Evolutionary conservation across 2,329 filamentous ascomycete genomes (phyloP).

Genomic region (Didymella pomorum): DNA sequence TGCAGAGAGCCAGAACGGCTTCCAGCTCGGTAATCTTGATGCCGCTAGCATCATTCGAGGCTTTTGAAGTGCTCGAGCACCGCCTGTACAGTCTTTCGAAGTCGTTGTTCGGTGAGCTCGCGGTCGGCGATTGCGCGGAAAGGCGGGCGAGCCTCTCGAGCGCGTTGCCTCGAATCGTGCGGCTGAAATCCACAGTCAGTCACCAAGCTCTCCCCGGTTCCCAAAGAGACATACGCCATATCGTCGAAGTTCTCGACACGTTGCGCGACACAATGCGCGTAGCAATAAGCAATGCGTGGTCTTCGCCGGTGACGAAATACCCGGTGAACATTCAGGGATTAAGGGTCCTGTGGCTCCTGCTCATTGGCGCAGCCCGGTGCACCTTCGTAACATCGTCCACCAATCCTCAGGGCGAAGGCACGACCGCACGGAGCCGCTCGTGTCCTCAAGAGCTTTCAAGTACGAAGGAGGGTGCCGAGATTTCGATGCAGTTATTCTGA

Average conservation of each 20-base stretch:
- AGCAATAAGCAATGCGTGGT: conserved; percentile 6
- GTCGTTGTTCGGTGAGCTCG: conserved; percentile 44
- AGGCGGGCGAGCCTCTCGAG: conserved; percentile 60
- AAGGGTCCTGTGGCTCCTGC: conserved; percentile 17
- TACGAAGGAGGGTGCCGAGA: no score
- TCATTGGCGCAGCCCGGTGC: conserved; percentile 8
- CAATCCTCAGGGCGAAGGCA: no score
- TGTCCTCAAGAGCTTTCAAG: no score
- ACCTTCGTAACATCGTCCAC: no score
- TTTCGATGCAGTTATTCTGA: no score
- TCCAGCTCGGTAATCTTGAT: conserved; percentile 87
- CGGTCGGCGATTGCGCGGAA: conserved; percentile 51
- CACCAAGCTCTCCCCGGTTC: no score
- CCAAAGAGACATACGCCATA: conserved; percentile 12
- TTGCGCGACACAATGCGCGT: conserved; percentile 13
- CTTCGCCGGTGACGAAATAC: conserved; percentile 9
- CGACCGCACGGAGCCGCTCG: no score
- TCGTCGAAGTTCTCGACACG: not conserved
- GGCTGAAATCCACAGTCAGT: conserved; percentile 28
- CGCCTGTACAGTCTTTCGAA: conserved; percentile 54
- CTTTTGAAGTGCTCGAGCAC: conserved; percentile 37
- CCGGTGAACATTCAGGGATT: not conserved
- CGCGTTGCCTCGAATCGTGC: conserved; percentile 56
- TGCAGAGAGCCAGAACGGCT: conserved; percentile 88
- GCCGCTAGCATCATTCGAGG: conserved; percentile 9